Conservation (phyloP, 2,329 filamentous ascomycete genomes). For the Sclerotinia spermophila region DNA sequence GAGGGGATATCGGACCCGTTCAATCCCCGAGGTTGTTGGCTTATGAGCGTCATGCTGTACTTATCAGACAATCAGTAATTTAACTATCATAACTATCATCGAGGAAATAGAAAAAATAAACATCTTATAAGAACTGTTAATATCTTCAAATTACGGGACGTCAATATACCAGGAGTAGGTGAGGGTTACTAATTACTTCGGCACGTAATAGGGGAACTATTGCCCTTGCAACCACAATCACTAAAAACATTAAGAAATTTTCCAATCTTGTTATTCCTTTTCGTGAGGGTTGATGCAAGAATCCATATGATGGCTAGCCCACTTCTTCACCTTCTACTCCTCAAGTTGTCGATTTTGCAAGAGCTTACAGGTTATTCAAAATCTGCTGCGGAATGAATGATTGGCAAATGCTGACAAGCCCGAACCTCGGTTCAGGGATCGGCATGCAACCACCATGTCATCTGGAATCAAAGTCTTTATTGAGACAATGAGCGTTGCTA, state of each 20-base stretch:
- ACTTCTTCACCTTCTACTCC: not conserved
- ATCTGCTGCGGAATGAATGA: not conserved
- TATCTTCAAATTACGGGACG: not conserved
- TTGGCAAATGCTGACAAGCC: not conserved
- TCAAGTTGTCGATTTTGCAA: not conserved
- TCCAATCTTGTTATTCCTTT: no score
- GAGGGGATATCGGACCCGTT: not conserved
- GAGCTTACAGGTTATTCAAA: not conserved
- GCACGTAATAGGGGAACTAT: not conserved
- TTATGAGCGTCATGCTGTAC: not conserved
- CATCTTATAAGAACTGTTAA: not conserved
- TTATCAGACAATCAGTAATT: not conserved
- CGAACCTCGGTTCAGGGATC: not conserved
- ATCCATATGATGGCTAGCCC: not conserved
- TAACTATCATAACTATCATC: accelerated
- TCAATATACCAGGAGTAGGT: not conserved
- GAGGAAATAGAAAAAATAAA: not conserved
- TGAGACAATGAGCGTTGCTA: not conserved
- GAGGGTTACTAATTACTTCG: not conserved
- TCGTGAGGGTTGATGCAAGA: not conserved
- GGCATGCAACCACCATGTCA: not conserved
- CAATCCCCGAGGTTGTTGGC: not conserved
- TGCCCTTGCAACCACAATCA: no score
- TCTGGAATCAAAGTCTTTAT: not conserved
- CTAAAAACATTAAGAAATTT: no score